Evolutionary conservation across 441 rosid species (phyloP), one percentile per base, ranked within the genome.

Genomic region (Rhodomyrtus psidioides): DNA sequence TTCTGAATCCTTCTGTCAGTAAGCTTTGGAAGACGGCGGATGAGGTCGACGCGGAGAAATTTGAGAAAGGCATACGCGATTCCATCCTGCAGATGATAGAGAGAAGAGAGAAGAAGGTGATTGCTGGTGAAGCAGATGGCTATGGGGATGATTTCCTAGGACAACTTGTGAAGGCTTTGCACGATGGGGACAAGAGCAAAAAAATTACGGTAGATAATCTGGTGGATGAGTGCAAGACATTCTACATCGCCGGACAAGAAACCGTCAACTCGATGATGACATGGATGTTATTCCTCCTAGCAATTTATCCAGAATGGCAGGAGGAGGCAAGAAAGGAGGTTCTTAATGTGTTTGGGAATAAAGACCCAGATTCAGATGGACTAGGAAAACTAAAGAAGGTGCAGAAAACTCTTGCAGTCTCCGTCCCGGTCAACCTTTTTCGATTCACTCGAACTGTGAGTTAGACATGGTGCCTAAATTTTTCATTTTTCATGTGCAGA

Each of bases 141-240:
- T 87, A 65, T 42, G 93, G 93, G 23, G 76, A 55, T 85, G 94
- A 87, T 82, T 87, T 84, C 58, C 84, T 87, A n/a, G 88, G 91
- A 65, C 27, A 83, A 82, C 91, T 89, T 85, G 34, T 89, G 49
- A 83, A 87, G 46, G 91, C 90, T 62, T 79, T 39, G 60, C 84
- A 65, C 27, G 89, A 86, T n/a, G 44, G 30, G 51, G 89, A 90
- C 53, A 12, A 74, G 89, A 46, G 84, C 34, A 89, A 84, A 81
- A 90, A 83, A 83, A 88, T 90, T 85, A 53, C 91, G 10, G 24
- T 89, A 7, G 85, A 92, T 26, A 90, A 90, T 44, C 1, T 90
- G 60, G 83, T 93, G 21, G 93, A 90, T 46, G 93, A 93, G 86
- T 93, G 95, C 82, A 92, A 91, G 87, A 86, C 90, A 34, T 91